Evolutionary conservation across 495 filamentous ascomycete genomes (phyloP), one percentile per base, ranked within the genome.

Genomic region (Talaromyces trachyspermus): DNA sequence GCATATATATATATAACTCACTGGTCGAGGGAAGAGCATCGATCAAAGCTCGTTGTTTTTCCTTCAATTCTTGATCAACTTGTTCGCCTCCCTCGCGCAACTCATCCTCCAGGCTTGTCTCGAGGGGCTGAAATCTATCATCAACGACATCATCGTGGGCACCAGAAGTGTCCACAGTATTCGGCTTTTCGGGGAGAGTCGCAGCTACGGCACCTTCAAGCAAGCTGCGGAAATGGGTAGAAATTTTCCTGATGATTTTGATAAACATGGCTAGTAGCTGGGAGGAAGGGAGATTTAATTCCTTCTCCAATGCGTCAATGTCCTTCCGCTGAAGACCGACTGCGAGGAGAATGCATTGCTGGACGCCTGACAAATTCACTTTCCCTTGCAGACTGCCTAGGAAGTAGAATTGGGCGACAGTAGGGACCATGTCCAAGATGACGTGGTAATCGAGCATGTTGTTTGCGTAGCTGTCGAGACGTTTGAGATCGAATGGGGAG

Each of bases 391-490:
- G 66, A 14, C 80, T 78, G 43, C 86, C 85, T 6, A 76, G 77
- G 66, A 99, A 96, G 74, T 89, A 92, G 30, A 89, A 77, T 6
- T 75, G 69, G 5, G 94, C 78, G 42, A 97, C 78, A 5, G 69
- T 73, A 2, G 94, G 94, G 50, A 97, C 71, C 64, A 99, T 79
- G 58, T 99, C 94, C 26, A 97, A 74, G 46, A 99, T 92, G 54
- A 95, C 91, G 62, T 95, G 94, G 69, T 96, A 95, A 59, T 99
- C 94, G 14, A 99, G 76, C 65, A 96, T 84, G 60, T 95, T 95
- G 65, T 92, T 94, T 9, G 92, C 87, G 57, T 97, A 99, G 49
- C 84, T 86, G 58, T 96, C 91, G 23, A 97, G 73, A 24, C 94
- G 82, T 67, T 95, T 95, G 50, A 95, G 77, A 59, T 99, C 94